Evolutionary conservation across 2,329 filamentous ascomycete species (phyloP).

Genomic region (Penicillium sp.): DNA sequence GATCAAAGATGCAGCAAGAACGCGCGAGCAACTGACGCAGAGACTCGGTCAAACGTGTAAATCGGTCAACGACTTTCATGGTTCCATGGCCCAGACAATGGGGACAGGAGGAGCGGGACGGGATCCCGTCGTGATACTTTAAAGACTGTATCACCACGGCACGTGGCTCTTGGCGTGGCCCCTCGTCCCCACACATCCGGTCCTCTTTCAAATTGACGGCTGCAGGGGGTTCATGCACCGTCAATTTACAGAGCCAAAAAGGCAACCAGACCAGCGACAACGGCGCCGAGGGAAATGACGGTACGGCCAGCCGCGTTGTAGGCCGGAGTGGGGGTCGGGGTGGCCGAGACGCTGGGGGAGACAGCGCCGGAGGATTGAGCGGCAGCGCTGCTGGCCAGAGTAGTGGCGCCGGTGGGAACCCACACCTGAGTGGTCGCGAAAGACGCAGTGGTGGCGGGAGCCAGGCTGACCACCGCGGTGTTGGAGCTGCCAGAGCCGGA

Average conservation of each 20-base stretch:
- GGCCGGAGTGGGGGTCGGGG: conserved; percentile 11
- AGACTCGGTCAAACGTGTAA: too few species aligned
- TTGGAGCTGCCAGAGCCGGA: too few species aligned
- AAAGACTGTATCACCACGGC: too few species aligned
- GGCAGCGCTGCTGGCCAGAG: conserved; percentile 7
- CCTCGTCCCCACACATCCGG: neutral
- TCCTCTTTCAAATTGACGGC: neutral
- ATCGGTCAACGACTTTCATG: too few species aligned
- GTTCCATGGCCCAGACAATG: neutral
- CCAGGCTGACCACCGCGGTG: too few species aligned
- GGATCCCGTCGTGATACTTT: too few species aligned
- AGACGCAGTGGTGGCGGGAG: conserved; percentile 10
- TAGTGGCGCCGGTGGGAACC: conserved; percentile 4
- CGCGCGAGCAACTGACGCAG: neutral
- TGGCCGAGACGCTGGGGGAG: conserved; percentile 4
- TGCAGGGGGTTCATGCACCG: too few species aligned
- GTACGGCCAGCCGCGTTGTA: conserved; percentile 34
- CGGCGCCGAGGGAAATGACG: conserved; percentile 30
- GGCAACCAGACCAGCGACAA: conserved; percentile 31
- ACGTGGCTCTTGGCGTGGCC: neutral
- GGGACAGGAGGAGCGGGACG: neutral
- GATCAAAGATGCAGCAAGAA: too few species aligned
- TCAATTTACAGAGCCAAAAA: conserved; percentile 31
- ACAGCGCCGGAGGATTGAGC: conserved; percentile 5
- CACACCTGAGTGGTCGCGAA: conserved; percentile 5